Conservation (phyloP, 2,329 filamentous ascomycete species). For the Lachnellula hyalina region DNA sequence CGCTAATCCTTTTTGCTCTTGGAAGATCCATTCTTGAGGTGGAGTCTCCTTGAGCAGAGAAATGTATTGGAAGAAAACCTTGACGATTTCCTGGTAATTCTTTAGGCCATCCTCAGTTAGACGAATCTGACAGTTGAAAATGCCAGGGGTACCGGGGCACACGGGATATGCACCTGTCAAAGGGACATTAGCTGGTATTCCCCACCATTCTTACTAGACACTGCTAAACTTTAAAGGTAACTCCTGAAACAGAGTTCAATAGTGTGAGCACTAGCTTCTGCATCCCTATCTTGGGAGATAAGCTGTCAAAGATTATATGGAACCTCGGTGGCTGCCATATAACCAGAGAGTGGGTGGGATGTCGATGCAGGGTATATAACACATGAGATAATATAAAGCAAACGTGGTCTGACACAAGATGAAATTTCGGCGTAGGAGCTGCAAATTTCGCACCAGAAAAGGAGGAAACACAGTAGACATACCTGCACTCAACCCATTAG, state of each 20-base stretch:
- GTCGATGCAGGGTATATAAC: too few relatives aligned
- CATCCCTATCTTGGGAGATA: neutral
- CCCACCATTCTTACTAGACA: too few relatives aligned
- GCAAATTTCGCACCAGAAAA: neutral
- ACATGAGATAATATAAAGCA: too few relatives aligned
- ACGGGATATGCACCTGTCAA: constrained; percentile 50
- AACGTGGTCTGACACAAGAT: too few relatives aligned
- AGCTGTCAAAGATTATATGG: neutral
- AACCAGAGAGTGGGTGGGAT: too few relatives aligned
- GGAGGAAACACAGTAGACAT: constrained; percentile 13
- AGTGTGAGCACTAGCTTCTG: too few relatives aligned
- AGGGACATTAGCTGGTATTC: constrained; percentile 1
- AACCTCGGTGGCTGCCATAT: neutral
- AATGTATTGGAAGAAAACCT: constrained; percentile 74
- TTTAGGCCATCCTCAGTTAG: constrained; percentile 57
- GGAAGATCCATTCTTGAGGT: constrained; percentile 88
- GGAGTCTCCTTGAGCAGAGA: constrained; percentile 74
- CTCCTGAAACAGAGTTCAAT: too few relatives aligned
- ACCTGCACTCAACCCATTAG: constrained; percentile 57
- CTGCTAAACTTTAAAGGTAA: too few relatives aligned
- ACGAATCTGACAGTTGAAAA: constrained; percentile 61
- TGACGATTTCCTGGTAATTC: constrained; percentile 59
- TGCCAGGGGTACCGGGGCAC: constrained; percentile 57
- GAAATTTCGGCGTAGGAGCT: neutral
- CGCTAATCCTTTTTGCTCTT: constrained; percentile 83